A percentile compares a stretch with the other conserved stretches of the same genome.
phyloP scores from a whole-genome alignment of 192 early-diverging fungal species.

The Coemansia sp. region DNA sequence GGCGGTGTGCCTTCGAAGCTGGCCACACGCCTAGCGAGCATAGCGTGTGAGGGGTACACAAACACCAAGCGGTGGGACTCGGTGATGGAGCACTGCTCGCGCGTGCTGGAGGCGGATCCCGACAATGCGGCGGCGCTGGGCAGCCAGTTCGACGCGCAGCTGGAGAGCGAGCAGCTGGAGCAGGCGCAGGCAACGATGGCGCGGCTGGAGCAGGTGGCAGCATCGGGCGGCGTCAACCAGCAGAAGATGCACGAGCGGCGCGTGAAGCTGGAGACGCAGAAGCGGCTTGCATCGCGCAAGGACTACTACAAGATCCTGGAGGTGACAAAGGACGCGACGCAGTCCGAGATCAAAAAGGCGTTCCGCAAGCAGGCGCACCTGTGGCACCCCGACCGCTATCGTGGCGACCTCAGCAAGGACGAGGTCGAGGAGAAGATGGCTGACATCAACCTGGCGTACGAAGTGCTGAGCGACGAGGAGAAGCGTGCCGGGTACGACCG shows the following conservation, averaged over 20 bases:
- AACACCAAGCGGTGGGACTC: slow-evolving; percentile 52
- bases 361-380: slow-evolving; percentile 83
- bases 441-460: slow-evolving; percentile 90
- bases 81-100: slow-evolving; percentile 64
- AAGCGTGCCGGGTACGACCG: slow-evolving; percentile 64
- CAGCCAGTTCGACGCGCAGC: slow-evolving; percentile 63
- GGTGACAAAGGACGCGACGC: slow-evolving; percentile 67
- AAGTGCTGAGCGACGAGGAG: slow-evolving; percentile 73
- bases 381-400: slow-evolving; percentile 82
- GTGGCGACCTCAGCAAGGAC: slow-evolving; percentile 71
- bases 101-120: slow-evolving; percentile 65
- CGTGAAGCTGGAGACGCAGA: slow-evolving; percentile 50
- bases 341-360: slow-evolving; percentile 86
- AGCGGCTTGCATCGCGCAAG: slow-evolving; percentile 50
- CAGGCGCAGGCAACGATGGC: slow-evolving; percentile 70
- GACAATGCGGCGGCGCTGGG: slow-evolving; percentile 71
- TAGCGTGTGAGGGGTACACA: slow-evolving; percentile 46
- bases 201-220: slow-evolving; percentile 60
- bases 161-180: slow-evolving; percentile 72
- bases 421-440: slow-evolving; percentile 86
- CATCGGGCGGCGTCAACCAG: slow-evolving; percentile 28
- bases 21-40: slow-evolving; percentile 23
- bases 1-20: slow-evolving; percentile 34
- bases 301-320: slow-evolving; percentile 98
- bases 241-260: slow-evolving; percentile 51